Evolutionary conservation across 768 basidiomycete genomes (phyloP).

Genomic region (Pleurotus djamor): DNA sequence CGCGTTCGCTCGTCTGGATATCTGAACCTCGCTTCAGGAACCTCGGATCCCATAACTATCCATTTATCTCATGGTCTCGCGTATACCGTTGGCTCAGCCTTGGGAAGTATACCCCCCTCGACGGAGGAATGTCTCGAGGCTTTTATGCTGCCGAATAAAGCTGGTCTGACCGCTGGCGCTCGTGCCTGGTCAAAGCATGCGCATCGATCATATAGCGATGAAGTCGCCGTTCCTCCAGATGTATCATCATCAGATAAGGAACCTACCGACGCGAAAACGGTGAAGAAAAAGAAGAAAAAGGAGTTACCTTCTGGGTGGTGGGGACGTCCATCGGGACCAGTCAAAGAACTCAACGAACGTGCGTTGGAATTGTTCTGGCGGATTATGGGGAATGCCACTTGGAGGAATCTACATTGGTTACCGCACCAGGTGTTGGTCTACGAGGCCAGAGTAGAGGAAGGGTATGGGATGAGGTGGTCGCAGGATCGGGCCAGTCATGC

Average conservation of each 20-base stretch:
- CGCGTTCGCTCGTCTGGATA: not conserved
- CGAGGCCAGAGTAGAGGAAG: constrained; percentile 54
- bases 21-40: constrained; percentile 10
- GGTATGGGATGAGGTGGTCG: constrained; percentile 71
- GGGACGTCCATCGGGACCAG: constrained; percentile 55
- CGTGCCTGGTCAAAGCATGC: constrained; percentile 69
- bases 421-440: constrained; percentile 63
- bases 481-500: constrained; percentile 33
- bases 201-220: constrained; percentile 42
- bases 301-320: constrained; percentile 46
- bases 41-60: constrained; percentile 30
- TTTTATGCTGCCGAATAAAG: constrained; percentile 46
- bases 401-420: constrained; percentile 67
- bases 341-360: constrained; percentile 48
- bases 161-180: constrained; percentile 53
- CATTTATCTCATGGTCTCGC: constrained; percentile 54
- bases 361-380: constrained; percentile 50
- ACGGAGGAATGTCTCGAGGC: constrained; percentile 47
- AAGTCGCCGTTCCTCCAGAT: not conserved
- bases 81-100: constrained; percentile 57
- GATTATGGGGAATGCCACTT: constrained; percentile 49
- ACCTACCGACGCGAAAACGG: constrained; percentile 7
- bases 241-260: no score
- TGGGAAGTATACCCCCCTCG: constrained; percentile 48
- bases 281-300: constrained; percentile 14